Percentiles rank a stretch among this genome's conserved stretches.
These are phyloP conservation scores for Rhododendron henanense DNA, from an alignment of 148 eudicot species.

Conservation along the genomic window DNA sequence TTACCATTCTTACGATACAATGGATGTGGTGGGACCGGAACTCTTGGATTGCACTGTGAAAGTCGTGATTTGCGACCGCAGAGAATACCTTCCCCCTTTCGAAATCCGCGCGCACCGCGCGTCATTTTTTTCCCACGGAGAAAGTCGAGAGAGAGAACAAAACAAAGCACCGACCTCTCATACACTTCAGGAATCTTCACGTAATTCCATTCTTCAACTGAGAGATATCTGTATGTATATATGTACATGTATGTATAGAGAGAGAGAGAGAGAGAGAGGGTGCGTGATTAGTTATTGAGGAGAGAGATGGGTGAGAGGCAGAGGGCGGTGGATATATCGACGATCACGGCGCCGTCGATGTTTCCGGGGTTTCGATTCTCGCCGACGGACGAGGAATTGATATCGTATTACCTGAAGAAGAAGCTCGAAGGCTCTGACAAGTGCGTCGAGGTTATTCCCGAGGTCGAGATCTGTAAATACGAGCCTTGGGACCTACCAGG, in stretches of 20 bases:
- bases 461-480: slow-evolving; percentile 57
- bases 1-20: too few relatives aligned
- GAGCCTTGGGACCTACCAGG: slow-evolving; percentile 95
- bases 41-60: not conserved
- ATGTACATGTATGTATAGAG: not conserved
- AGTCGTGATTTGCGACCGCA: not conserved
- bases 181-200: not conserved
- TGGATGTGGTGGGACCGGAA: not conserved
- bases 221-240: not conserved
- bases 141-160: not conserved
- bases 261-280: not conserved
- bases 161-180: not conserved
- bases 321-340: slow-evolving; percentile 47
- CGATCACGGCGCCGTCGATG: slow-evolving; percentile 50
- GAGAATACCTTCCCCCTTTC: not conserved
- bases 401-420: slow-evolving; percentile 50
- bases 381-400: slow-evolving; percentile 66
- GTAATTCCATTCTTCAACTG: not conserved
- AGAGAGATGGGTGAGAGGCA: slow-evolving; percentile 12
- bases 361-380: slow-evolving; percentile 77
- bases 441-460: slow-evolving; percentile 59
- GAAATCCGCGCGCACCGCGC: not conserved
- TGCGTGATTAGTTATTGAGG: not conserved
- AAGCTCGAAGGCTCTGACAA: slow-evolving; percentile 52
- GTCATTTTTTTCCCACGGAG: not conserved